These are phyloP conservation scores for Gonapodya prolifera DNA, from an alignment of 192 early-diverging fungal species.

Conservation along the genomic window DNA sequence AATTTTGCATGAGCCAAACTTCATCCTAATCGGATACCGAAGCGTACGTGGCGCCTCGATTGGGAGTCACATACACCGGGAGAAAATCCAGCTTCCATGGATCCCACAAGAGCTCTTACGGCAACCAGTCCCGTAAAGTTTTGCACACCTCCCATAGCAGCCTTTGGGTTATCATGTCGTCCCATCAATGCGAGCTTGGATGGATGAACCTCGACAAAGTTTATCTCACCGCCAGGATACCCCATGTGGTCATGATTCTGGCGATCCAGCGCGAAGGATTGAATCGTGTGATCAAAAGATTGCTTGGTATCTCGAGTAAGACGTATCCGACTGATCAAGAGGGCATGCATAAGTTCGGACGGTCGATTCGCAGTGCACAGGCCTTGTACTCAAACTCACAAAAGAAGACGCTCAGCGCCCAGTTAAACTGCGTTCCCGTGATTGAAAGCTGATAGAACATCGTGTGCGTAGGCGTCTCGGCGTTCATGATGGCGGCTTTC, in stretches of 20 bases:
- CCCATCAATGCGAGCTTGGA: no score
- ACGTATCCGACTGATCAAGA: neutral
- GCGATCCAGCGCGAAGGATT: constrained; percentile 39
- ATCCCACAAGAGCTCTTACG: constrained; percentile 12
- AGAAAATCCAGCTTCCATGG: constrained; percentile 26
- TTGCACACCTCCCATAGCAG: constrained; percentile 4
- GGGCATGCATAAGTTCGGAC: neutral
- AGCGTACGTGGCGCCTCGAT: no score
- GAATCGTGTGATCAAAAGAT: neutral
- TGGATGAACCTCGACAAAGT: no score
- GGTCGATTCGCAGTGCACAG: neutral
- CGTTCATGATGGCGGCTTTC: constrained; percentile 1
- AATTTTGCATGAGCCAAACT: no score
- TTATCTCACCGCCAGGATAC: constrained; percentile 14
- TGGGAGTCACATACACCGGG: no score
- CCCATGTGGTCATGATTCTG: constrained; percentile 22
- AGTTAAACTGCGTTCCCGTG: neutral
- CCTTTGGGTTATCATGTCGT: no score
- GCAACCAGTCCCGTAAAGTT: constrained; percentile 13
- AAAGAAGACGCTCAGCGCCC: neutral
- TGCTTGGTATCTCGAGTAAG: neutral
- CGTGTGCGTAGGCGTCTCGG: neutral
- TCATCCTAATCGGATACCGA: no score
- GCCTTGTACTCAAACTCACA: neutral
- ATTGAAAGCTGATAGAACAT: neutral